Evolutionary conservation across 139 green algal species (phyloP), one percentile per base, ranked within the genome.

Genomic region (Marvania coccoides): DNA sequence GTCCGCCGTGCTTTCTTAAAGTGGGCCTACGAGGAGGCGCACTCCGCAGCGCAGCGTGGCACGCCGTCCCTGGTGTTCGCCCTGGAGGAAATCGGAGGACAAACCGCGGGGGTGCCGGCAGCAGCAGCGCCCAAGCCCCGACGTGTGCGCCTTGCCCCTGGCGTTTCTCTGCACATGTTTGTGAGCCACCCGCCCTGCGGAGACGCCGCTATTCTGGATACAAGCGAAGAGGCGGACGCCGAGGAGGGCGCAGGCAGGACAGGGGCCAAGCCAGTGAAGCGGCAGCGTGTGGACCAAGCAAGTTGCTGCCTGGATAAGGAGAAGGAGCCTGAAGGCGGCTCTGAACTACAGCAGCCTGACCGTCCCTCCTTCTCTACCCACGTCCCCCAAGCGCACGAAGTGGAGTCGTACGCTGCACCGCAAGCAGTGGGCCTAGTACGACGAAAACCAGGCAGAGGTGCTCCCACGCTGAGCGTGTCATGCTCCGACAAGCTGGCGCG

Each of bases 401-500:
- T 93, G 34, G 87, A 93, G 47, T 15, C 24, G 19, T 68, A 79
- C 5, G 53, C 9, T 3, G 80, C 68, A 19, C 42, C 30, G 38
- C 85, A 92, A 65, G 66, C 51, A 26, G 26, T 67, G 29, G 88
- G 90, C 1, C 51, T 65, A 9, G 48, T 89, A 67, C 71, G 93
- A 6, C 70, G 89, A 45, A 98, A 98, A 80, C 93, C 93, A 1
- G 93, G 93, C 34, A 58, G 85, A 2, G 91, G 91, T 3, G 85
- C 94, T 13, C 48, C 85, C 30, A 96, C 93, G 24, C 73, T 93
- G 61, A 95, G 81, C 6, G 86, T 98, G 69, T 93, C 82, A 67
- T 98, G 93, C 85, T 94, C 83, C 69, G 93, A 98, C 78, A 98
- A 98, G 86, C 74, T 98, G 26, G 83, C 88, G 1, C 78, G 85